These are phyloP conservation scores for Globisporangium acanthophoron DNA, from an alignment of 352 stramenopile genomes.

Conservation along the genomic window DNA sequence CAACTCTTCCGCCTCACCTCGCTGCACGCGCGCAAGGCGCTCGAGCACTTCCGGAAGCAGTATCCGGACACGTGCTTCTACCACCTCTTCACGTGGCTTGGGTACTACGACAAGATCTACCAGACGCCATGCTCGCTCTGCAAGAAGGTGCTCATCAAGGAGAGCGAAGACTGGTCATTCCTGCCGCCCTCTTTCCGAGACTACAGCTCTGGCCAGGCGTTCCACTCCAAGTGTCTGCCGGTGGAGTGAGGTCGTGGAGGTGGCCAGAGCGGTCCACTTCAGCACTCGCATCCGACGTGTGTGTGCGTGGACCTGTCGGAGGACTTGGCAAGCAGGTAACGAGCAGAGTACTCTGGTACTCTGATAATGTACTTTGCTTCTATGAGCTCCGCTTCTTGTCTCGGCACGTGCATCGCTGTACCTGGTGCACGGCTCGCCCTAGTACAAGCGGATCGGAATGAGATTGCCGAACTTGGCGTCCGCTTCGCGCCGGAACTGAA, in stretches of 20 bases:
- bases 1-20: slow-evolving; percentile 76
- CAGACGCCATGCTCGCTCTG: slow-evolving; percentile 79
- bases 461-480: slow-evolving; percentile 36
- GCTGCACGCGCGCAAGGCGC: slow-evolving; percentile 67
- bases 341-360: no score
- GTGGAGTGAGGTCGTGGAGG: slow-evolving; percentile 23
- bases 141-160: slow-evolving; percentile 83
- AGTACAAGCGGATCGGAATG: slow-evolving; percentile 64
- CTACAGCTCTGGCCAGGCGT: slow-evolving; percentile 75
- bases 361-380: no score
- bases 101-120: slow-evolving; percentile 87
- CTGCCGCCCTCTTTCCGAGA: slow-evolving; percentile 82
- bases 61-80: slow-evolving; percentile 84
- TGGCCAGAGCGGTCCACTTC: neutral
- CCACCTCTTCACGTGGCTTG: slow-evolving; percentile 82
- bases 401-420: neutral
- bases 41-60: slow-evolving; percentile 82
- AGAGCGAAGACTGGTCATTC: slow-evolving; percentile 75
- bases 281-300: no score
- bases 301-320: no score
- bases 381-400: neutral
- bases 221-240: slow-evolving; percentile 78
- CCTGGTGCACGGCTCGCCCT: neutral
- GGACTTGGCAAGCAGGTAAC: no score
- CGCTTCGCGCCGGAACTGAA: slow-evolving; percentile 33